Percentiles rank a stretch among this genome's conserved stretches.
Conservation (phyloP, 257 asterid genomes). For the Forsythia suspensa region DNA sequence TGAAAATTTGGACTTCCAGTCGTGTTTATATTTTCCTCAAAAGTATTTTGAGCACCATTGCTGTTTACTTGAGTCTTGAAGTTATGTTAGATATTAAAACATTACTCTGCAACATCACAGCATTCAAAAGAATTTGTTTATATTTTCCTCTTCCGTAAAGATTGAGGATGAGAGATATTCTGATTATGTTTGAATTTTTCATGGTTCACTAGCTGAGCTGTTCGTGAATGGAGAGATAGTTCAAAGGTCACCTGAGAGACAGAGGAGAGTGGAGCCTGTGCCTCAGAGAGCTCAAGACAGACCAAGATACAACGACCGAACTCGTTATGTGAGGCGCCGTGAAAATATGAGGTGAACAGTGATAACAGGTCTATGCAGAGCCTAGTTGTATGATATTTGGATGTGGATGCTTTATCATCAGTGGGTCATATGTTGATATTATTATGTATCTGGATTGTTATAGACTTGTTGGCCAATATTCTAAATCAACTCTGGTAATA, state of each 20-base stretch:
- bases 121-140: neutral
- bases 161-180: neutral
- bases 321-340: conserved; percentile 82
- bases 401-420: conserved; percentile 5
- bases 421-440: conserved; percentile 6
- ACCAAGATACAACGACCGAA: conserved; percentile 90
- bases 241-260: conserved; percentile 93
- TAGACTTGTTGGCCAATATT: neutral
- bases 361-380: neutral
- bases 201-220: conserved; percentile 66
- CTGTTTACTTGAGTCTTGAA: neutral
- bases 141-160: neutral
- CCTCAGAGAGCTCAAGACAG: conserved; percentile 89
- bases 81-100: neutral
- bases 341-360: conserved; percentile 54
- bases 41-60: neutral
- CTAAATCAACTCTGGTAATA: too few relatives aligned
- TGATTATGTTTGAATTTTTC: conserved; percentile 1
- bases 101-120: neutral
- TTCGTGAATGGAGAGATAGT: conserved; percentile 90
- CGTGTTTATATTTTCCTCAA: neutral
- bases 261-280: conserved; percentile 92
- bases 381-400: conserved; percentile 6
- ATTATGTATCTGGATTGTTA: conserved; percentile 6
- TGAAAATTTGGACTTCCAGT: neutral